Evolutionary conservation across 2,329 filamentous ascomycete genomes (phyloP), one percentile per base, ranked within the genome.

Genomic region (Cladosporium sp.): DNA sequence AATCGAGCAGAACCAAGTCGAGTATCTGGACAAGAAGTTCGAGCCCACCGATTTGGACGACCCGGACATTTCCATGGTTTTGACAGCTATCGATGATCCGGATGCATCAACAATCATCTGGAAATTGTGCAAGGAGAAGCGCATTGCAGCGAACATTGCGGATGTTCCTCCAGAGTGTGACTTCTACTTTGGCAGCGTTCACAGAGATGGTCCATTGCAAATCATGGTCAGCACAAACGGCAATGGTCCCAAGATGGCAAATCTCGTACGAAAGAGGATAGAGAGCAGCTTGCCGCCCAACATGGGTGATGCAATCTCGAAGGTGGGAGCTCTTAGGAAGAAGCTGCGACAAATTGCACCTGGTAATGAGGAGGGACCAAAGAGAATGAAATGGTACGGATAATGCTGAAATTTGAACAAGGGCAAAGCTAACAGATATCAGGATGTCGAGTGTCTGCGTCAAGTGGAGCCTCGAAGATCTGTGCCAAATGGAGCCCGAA

Each of bases 181-280:
- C 65, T 98, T 98, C 67, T 98, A 96, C 76, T 98, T 98, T 72
- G 93, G 93, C 55, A 93, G 87, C 66, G 85, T 96, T 33, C 88
- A 98, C 71, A 85, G 93, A 43, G 93, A 98, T 67, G 93, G 93
- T 0, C 93, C 93, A 5, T 71, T 98, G 53, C 93, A 98, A 74
- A 85, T 98, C 62, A 98, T 98, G 93, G 92, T 98, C 60, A 94
- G 88, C 72, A 98, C 93, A 30, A 98, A 97, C 67, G 93, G 93
- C 46, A 96, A 95, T 66, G 93, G 93, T 0, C 93, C 93, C 0
- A 84, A 92, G 65, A 73, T 98, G 56, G 93, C 93, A 8, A 92
- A 88, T 58, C 84, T 91, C 41, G 86, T 98, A 43, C 77, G 92
- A 48, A 80, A 85, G 64, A 82, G 86, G 64, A 95, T 98, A 57